These are phyloP conservation scores for Ganoderma sinense DNA, from an alignment of 1,284 basidiomycete genomes.

Conservation along the genomic window DNA sequence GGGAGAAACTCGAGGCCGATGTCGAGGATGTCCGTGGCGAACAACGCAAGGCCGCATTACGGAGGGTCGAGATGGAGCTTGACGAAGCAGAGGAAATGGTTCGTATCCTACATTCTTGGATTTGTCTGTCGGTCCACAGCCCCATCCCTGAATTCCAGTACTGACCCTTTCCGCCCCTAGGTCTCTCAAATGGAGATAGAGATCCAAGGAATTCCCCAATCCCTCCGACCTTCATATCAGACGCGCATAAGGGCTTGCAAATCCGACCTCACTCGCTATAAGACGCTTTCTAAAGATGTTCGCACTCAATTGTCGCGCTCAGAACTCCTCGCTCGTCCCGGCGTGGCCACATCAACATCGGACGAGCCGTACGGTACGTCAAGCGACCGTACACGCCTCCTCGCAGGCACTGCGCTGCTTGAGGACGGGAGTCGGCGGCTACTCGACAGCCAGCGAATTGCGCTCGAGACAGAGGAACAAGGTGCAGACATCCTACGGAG, in stretches of 20 bases:
- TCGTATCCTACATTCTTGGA: slow-evolving; percentile 32
- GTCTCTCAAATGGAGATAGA: slow-evolving; percentile 99
- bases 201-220: slow-evolving; percentile 94
- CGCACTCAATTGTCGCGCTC: slow-evolving; percentile 65
- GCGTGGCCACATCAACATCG: slow-evolving; percentile 59
- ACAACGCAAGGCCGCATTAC: slow-evolving; percentile 82
- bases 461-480: slow-evolving; percentile 95
- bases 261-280: slow-evolving; percentile 74
- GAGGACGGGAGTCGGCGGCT: slow-evolving; percentile 85
- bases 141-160: background rate
- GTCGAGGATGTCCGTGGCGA: slow-evolving; percentile 70
- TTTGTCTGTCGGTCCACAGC: background rate
- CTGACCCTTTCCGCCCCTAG: slow-evolving; percentile 48
- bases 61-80: slow-evolving; percentile 93
- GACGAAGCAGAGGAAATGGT: slow-evolving; percentile 99
- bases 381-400: slow-evolving; percentile 79
- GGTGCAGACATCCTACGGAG: slow-evolving; percentile 93
- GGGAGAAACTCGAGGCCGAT: slow-evolving; percentile 72
- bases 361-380: slow-evolving; percentile 81
- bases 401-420: slow-evolving; percentile 77
- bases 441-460: slow-evolving; percentile 91
- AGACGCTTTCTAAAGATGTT: slow-evolving; percentile 78
- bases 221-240: slow-evolving; percentile 79
- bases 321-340: slow-evolving; percentile 61
- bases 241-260: slow-evolving; percentile 78